These are phyloP conservation scores for Saccharomyces hybrid DNA, from an alignment of 1,139 yeast species.

Conservation along the genomic window DNA sequence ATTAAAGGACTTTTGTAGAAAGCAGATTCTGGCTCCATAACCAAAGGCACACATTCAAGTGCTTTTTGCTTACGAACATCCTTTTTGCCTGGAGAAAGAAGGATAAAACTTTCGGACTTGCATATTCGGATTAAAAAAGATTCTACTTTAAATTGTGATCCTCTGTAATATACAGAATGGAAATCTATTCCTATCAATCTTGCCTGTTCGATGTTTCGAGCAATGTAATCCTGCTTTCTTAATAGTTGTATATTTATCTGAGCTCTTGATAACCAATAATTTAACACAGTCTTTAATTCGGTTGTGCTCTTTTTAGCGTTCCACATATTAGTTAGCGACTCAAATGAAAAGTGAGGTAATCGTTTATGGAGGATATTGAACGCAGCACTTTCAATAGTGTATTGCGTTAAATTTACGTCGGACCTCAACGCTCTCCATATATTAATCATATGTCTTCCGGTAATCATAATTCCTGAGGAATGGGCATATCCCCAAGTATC, in stretches of 20 bases:
- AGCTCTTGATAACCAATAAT: slow-evolving; percentile 47
- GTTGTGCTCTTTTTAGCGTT: slow-evolving; percentile 26
- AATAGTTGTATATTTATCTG: slow-evolving; percentile 45
- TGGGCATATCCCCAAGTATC: slow-evolving; percentile 82
- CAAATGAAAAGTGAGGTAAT: slow-evolving; percentile 52
- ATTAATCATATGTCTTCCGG: slow-evolving; percentile 78
- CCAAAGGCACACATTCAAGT: slow-evolving; percentile 77
- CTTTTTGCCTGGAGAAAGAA: slow-evolving; percentile 71
- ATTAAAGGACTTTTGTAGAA: slow-evolving; percentile 83
- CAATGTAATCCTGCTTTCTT: slow-evolving; percentile 55
- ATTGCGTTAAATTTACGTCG: slow-evolving; percentile 56
- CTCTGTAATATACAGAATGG: slow-evolving; percentile 77
- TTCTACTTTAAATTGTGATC: slow-evolving; percentile 91
- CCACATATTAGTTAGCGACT: slow-evolving; percentile 49
- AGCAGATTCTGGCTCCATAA: slow-evolving; percentile 83
- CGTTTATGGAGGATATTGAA: slow-evolving; percentile 59
- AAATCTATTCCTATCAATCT: slow-evolving; percentile 85
- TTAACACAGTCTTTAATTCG: slow-evolving; percentile 34
- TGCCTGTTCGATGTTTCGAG: slow-evolving; percentile 75
- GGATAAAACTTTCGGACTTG: slow-evolving; percentile 62
- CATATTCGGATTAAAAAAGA: slow-evolving; percentile 68
- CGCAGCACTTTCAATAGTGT: slow-evolving; percentile 70
- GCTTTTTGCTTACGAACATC: slow-evolving; percentile 84
- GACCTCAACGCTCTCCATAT: slow-evolving; percentile 71
- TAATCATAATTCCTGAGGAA: slow-evolving; percentile 57